Percentiles rank a stretch among this genome's conserved stretches.
phyloP scores from a whole-genome alignment of 2,329 filamentous ascomycete genomes.

The Chrysosporium queenslandicum region DNA sequence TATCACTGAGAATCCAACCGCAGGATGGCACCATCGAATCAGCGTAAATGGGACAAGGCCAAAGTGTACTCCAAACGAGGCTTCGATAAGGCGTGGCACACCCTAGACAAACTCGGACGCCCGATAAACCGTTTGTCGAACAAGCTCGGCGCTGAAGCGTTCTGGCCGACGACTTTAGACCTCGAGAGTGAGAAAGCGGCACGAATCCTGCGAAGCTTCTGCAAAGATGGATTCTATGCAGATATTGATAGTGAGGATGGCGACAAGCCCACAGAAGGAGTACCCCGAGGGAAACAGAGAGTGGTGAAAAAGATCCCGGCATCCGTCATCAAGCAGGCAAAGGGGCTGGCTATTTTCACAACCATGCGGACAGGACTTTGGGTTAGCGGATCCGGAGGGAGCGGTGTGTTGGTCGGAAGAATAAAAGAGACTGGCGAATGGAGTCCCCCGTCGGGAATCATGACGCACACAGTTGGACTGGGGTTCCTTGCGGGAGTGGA shows the following conservation, averaged over 20 bases:
- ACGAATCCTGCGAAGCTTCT: constrained; percentile 80
- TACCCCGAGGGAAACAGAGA: constrained; percentile 51
- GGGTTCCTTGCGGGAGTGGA: constrained; percentile 88
- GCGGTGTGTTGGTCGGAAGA: constrained; percentile 73
- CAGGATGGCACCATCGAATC: constrained; percentile 5
- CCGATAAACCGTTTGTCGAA: constrained; percentile 75
- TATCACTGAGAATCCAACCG: constrained; percentile 31
- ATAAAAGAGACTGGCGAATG: constrained; percentile 71
- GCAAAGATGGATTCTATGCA: constrained; percentile 65
- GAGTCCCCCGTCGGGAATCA: constrained; percentile 83
- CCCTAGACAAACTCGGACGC: constrained; percentile 57
- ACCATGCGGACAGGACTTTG: constrained; percentile 90
- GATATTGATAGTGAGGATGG: constrained; percentile 43
- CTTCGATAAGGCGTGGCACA: constrained; percentile 63
- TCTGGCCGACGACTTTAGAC: constrained; percentile 77
- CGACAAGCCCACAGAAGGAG: constrained; percentile 32
- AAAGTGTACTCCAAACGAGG: constrained; percentile 50
- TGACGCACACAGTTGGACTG: constrained; percentile 78
- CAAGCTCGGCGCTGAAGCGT: constrained; percentile 69
- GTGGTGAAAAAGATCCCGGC: constrained; percentile 75
- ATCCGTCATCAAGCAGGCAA: constrained; percentile 76
- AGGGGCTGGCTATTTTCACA: constrained; percentile 86
- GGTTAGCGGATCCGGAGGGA: constrained; percentile 83
- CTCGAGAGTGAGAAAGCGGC: constrained; percentile 87
- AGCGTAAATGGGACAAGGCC: constrained; percentile 46